A percentile compares a stretch with the other conserved stretches of the same genome.
These are phyloP conservation scores for Mycena latifolia DNA, from an alignment of 768 basidiomycete species.

Conservation along the genomic window DNA sequence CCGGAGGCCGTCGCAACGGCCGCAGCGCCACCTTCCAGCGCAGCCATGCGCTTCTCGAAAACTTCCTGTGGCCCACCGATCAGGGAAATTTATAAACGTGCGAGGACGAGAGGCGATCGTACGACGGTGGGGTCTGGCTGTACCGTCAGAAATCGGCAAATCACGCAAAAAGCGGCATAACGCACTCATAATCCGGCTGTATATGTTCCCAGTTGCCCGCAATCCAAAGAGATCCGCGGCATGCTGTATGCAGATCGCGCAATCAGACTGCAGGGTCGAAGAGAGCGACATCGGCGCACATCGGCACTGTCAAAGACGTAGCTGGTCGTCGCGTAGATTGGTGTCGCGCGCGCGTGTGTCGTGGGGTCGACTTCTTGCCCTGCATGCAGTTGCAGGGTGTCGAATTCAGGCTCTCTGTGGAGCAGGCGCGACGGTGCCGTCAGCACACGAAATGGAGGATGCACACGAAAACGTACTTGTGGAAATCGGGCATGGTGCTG, in stretches of 20 bases:
- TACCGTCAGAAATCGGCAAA: neutral
- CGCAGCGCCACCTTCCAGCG: constrained; percentile 83
- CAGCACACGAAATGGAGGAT: too few relatives aligned
- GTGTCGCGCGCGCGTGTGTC: constrained; percentile 81
- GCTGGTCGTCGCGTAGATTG: constrained; percentile 81
- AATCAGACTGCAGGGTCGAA: too few relatives aligned
- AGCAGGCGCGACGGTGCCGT: too few relatives aligned
- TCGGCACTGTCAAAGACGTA: constrained; percentile 81
- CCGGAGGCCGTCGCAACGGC: constrained; percentile 83
- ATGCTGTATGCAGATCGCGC: too few relatives aligned
- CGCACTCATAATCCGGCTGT: constrained; percentile 73
- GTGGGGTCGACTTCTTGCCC: constrained; percentile 74
- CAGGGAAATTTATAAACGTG: neutral
- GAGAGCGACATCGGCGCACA: too few relatives aligned
- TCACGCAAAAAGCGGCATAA: neutral
- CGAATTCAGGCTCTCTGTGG: constrained; percentile 70
- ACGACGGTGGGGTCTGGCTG: constrained; percentile 10
- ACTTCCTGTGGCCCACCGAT: constrained; percentile 62
- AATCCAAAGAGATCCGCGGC: constrained; percentile 79
- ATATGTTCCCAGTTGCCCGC: constrained; percentile 70
- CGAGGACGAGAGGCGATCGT: neutral
- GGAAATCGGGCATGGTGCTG: neutral
- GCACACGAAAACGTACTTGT: neutral
- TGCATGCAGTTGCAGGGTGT: constrained; percentile 85
- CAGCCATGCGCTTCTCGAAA: constrained; percentile 84